Evolutionary conservation across 148 eudicot genomes (phyloP).

Genomic region (Rhododendron henanense): DNA sequence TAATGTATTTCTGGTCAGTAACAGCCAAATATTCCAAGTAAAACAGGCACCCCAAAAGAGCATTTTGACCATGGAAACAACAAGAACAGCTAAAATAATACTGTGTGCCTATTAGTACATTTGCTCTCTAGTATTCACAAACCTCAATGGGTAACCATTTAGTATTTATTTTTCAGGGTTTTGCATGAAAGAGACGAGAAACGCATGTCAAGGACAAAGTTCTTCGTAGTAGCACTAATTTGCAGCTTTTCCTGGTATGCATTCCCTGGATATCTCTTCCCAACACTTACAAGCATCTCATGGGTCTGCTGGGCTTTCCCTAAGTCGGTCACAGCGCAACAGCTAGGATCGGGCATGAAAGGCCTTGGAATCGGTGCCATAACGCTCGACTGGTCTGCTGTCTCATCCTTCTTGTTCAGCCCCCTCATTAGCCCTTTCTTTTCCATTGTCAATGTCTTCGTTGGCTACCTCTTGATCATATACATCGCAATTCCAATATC

Average conservation of each 20-base stretch:
- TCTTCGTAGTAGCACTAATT: constrained; percentile 64
- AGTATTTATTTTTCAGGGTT: constrained; percentile 46
- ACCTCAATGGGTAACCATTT: neutral
- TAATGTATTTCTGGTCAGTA: neutral
- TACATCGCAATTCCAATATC: constrained; percentile 66
- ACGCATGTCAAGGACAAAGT: constrained; percentile 72
- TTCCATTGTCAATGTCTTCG: constrained; percentile 63
- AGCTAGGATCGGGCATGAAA: constrained; percentile 79
- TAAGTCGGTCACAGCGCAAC: constrained; percentile 83
- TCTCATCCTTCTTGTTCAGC: constrained; percentile 77
- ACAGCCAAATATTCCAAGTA: neutral
- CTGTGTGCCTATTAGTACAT: neutral
- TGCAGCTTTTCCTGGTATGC: constrained; percentile 80
- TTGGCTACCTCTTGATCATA: constrained; percentile 59
- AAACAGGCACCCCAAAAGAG: neutral
- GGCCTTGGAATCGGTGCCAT: constrained; percentile 83
- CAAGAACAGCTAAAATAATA: neutral
- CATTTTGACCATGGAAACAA: neutral
- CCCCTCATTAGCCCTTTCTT: constrained; percentile 82
- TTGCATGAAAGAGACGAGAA: constrained; percentile 74
- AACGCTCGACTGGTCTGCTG: constrained; percentile 81
- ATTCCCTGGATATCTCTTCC: constrained; percentile 78
- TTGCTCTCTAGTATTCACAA: neutral
- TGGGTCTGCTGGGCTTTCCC: constrained; percentile 88
- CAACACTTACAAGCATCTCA: constrained; percentile 75